These are phyloP conservation scores for Holtermannia corniformis DNA, from an alignment of 768 basidiomycete genomes.

Conservation along the genomic window DNA sequence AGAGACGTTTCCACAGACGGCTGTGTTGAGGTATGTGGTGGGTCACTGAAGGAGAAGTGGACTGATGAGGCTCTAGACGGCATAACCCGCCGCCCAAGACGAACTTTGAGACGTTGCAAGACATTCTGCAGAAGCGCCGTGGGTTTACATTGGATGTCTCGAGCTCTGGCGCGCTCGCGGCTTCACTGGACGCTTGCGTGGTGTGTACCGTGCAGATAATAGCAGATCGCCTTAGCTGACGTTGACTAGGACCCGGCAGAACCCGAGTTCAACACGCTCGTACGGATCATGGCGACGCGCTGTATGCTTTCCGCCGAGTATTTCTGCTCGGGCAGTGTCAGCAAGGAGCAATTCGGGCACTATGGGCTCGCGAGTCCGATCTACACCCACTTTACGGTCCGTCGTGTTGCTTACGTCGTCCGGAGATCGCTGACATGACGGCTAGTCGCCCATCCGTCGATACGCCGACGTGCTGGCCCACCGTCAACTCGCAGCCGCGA, in stretches of 20 bases:
- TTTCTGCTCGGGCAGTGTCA: slow-evolving; percentile 90
- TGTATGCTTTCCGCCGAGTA: slow-evolving; percentile 99
- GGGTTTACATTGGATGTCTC: slow-evolving; percentile 79
- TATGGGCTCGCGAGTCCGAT: slow-evolving; percentile 96
- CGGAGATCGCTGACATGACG: too few relatives aligned
- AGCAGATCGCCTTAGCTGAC: slow-evolving; percentile 2
- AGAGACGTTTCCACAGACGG: slow-evolving; percentile 89
- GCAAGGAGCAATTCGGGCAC: slow-evolving; percentile 84
- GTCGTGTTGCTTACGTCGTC: neutral
- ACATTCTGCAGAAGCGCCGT: slow-evolving; percentile 76
- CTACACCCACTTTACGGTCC: slow-evolving; percentile 86
- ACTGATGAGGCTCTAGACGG: slow-evolving; percentile 48
- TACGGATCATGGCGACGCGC: slow-evolving; percentile 96
- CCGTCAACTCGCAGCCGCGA: slow-evolving; percentile 83
- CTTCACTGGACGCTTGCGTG: slow-evolving; percentile 75
- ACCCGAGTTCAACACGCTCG: slow-evolving; percentile 91
- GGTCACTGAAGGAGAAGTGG: neutral
- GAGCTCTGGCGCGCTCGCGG: slow-evolving; percentile 78
- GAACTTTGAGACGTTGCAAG: slow-evolving; percentile 92
- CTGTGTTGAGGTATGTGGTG: slow-evolving; percentile 63
- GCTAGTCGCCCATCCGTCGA: slow-evolving; percentile 75
- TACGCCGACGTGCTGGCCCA: slow-evolving; percentile 95
- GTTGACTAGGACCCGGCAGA: slow-evolving; percentile 59
- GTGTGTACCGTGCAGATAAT: slow-evolving; percentile 41
- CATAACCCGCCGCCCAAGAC: slow-evolving; percentile 83